phyloP scores from a whole-genome alignment of 805 yeast species.

The Ogataea saltuana region DNA sequence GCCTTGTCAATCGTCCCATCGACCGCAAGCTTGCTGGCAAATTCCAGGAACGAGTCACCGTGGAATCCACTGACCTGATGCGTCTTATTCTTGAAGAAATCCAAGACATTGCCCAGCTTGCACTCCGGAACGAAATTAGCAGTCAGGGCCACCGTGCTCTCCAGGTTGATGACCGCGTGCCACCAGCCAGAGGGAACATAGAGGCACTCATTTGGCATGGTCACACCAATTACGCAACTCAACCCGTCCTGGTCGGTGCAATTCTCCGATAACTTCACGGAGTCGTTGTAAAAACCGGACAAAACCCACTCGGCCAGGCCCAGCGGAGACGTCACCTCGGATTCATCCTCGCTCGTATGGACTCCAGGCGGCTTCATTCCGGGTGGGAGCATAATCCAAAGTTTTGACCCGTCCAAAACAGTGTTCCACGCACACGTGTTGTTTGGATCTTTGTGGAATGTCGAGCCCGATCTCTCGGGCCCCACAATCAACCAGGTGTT shows the following conservation, averaged over 20 bases:
- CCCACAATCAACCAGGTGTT: constrained; percentile 92
- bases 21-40: constrained; percentile 37
- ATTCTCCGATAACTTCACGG: constrained; percentile 49
- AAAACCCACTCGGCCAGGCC: constrained; percentile 91
- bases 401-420: constrained; percentile 67
- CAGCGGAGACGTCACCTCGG: constrained; percentile 90
- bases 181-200: constrained; percentile 97
- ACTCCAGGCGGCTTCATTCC: constrained; percentile 81
- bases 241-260: constrained; percentile 26
- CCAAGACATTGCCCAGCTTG: constrained; percentile 59
- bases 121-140: constrained; percentile 81
- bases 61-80: constrained; percentile 82
- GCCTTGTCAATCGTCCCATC: constrained; percentile 29
- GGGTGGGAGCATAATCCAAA: constrained; percentile 91
- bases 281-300: constrained; percentile 76
- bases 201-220: constrained; percentile 80
- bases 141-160: constrained; percentile 82
- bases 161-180: constrained; percentile 89
- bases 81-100: constrained; percentile 64
- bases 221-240: constrained; percentile 65
- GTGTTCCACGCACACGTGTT: constrained; percentile 91
- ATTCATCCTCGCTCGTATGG: constrained; percentile 68
- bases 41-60: constrained; percentile 48
- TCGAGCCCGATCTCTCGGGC: constrained; percentile 78
- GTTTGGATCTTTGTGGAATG: constrained; percentile 93